Evolutionary conservation across 805 yeast genomes (phyloP), one percentile per base, ranked within the genome.

Genomic region (Brettanomyces sp.): DNA sequence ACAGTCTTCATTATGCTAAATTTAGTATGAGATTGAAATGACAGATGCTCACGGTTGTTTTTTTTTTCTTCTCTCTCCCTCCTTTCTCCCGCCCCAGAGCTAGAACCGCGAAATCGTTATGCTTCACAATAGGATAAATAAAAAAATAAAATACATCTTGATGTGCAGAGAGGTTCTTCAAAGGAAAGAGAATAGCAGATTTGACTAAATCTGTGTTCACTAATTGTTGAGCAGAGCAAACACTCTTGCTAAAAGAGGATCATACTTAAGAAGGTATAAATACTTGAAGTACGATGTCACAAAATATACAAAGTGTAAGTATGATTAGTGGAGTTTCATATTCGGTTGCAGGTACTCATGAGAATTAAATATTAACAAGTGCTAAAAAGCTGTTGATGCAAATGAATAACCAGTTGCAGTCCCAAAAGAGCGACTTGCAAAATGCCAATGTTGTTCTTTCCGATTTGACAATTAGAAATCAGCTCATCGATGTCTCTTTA

Each of bases 331-430:
- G 18, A 18, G 18, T 18, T 18, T 18, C 18, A 18, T 18, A 18
- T 18, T 18, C 18, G 18, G 18, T 18, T 18, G 11, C 11, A 28
- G 32, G 11, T 28, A 28, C 12, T 21, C 6, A 3, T 5, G 24
- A 28, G 24, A 8, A 43, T 39, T 7, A 12, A 28, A 78, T 70
- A 69, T 9, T 28, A 28, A 28, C 32, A 28, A 9, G 11, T 6
- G 11, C 9, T 7, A 28, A 7, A 9, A 28, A 28, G 32, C 11
- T 80, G 49, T 66, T 80, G 48, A 50, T 74, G 28, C 90, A 84
- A 60, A 76, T 85, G 82, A 82, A 81, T 59, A 69, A 72, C 52
- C 84, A 80, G 62, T 70, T 80, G 54, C 73, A 70, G 53, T 70
- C 72, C 52, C 72, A 84, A 35, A 75, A 76, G 49, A 76, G 77